Percentiles rank a stretch among this genome's conserved stretches.
Evolutionary conservation across 2,329 filamentous ascomycete species (phyloP).

Genomic region (Knufia petricola): DNA sequence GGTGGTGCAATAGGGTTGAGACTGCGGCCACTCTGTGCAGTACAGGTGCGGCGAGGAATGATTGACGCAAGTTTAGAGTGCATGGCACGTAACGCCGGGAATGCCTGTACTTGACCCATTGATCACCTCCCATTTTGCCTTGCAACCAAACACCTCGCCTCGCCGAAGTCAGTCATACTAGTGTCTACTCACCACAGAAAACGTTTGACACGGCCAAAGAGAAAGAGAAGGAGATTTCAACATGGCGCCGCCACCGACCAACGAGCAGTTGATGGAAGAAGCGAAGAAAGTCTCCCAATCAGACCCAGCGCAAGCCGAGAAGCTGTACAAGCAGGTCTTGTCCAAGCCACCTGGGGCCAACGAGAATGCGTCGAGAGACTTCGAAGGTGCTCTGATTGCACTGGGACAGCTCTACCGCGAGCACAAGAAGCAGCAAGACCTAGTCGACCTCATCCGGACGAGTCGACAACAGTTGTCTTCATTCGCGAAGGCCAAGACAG

Average conservation of each 20-base stretch:
- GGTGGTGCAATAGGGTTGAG: background rate
- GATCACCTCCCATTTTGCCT: background rate
- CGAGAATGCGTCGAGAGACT: conserved; percentile 80
- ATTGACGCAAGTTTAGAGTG: background rate
- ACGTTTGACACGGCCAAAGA: no score
- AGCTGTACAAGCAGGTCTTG: conserved; percentile 81
- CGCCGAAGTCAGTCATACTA: no score
- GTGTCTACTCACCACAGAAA: no score
- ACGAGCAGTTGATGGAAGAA: conserved; percentile 66
- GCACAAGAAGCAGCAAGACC: conserved; percentile 65
- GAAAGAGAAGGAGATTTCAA: no score
- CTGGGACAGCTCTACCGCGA: conserved; percentile 90
- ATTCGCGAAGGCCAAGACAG: conserved; percentile 97
- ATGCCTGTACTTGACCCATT: background rate
- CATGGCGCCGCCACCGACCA: conserved; percentile 43
- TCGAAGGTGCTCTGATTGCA: conserved; percentile 78
- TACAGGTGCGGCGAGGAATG: conserved; percentile 3
- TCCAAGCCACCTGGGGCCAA: conserved; percentile 73
- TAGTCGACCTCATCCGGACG: conserved; percentile 81
- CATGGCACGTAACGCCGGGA: background rate
- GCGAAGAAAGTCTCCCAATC: conserved; percentile 74
- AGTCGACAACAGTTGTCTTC: conserved; percentile 86
- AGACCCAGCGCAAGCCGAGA: conserved; percentile 74
- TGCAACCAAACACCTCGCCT: no score
- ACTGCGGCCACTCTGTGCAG: background rate